These are phyloP conservation scores for Entophlyctis helioformis DNA, from an alignment of 192 early-diverging fungal genomes.

Conservation along the genomic window DNA sequence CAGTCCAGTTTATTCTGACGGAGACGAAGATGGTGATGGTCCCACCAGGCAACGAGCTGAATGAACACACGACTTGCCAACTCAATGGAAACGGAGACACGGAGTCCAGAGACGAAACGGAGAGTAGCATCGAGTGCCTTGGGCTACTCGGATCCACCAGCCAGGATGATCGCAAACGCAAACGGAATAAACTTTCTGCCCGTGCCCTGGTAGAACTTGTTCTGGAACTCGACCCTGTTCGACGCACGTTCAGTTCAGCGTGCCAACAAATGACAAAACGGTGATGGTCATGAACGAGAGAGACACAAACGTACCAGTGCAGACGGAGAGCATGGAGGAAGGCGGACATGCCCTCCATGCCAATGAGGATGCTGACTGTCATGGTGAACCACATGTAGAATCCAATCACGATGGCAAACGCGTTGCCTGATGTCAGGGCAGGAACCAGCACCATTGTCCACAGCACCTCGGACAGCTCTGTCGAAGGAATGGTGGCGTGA, in stretches of 20 bases:
- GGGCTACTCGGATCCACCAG: slow-evolving; percentile 8
- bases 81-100: no score
- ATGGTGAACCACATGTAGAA: slow-evolving; percentile 82
- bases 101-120: no score
- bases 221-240: slow-evolving; percentile 85
- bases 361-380: slow-evolving; percentile 65
- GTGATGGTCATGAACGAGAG: not conserved
- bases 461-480: slow-evolving; percentile 88
- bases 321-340: slow-evolving; percentile 87
- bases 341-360: slow-evolving; percentile 81
- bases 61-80: no score
- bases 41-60: no score
- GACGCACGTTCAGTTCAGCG: no score
- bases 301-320: slow-evolving; percentile 48
- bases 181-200: slow-evolving; percentile 89
- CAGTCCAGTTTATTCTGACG: no score
- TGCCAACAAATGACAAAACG: no score
- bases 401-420: slow-evolving; percentile 60
- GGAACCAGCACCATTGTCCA: slow-evolving; percentile 93
- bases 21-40: no score
- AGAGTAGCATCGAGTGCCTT: no score
- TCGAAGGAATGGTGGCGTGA: no score
- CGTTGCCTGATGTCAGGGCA: no score
- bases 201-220: slow-evolving; percentile 92
- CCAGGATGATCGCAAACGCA: slow-evolving; percentile 45